Evolutionary conservation across 371 early-diverging fungal genomes (phyloP), one percentile per base, ranked within the genome.

Genomic region (Rhizopus stolonifer): DNA sequence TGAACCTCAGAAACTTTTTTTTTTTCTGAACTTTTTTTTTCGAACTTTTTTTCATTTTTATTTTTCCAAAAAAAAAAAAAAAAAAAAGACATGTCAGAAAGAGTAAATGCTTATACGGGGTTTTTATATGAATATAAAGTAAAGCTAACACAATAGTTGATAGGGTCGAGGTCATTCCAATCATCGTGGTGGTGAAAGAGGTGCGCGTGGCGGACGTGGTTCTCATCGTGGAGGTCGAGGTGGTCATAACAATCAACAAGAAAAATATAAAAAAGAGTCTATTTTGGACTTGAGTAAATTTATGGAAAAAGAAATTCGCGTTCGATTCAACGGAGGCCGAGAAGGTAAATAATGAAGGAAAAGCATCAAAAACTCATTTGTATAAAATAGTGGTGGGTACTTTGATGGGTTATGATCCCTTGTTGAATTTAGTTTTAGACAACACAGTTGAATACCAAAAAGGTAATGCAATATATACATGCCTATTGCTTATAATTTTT

Each of bases 251-350:
- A 60, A 70, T n/a, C 65, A 68, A 45, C 81, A 79, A 32, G 80
- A 81, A 33, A 80, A 84, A 48, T 83, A 83, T 58, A 90, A 88
- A 77, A 88, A 89, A 61, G 93, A 96, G 68, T 81, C 88, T 3
- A 94, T 97, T 57, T 75, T 97, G 47, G 96, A 97, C 69, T 83
- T 94, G 32, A 77, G 86, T 26, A 94, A 93, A 74, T 94, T 94
- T 80, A 84, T 88, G 82, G 90, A 97, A 60, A 93, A 94, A 72
- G 76, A 86, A 60, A 85, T 97, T 42, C 84, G 87, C 25, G 94
- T 95, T 46, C 90, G 95, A 80, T 95, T 92, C 72, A 87, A 82
- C 46, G 95, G 93, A 23, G 95, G 95, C n/a, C 84, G 97, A 42
- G 94, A 95, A 87, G 95, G 96, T 94, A 57, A 40, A 2, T 32